A percentile compares a stretch with the other conserved stretches of the same genome.
Evolutionary conservation across 306 rosid genomes (phyloP).

Genomic region (Casuarina equisetifolia): DNA sequence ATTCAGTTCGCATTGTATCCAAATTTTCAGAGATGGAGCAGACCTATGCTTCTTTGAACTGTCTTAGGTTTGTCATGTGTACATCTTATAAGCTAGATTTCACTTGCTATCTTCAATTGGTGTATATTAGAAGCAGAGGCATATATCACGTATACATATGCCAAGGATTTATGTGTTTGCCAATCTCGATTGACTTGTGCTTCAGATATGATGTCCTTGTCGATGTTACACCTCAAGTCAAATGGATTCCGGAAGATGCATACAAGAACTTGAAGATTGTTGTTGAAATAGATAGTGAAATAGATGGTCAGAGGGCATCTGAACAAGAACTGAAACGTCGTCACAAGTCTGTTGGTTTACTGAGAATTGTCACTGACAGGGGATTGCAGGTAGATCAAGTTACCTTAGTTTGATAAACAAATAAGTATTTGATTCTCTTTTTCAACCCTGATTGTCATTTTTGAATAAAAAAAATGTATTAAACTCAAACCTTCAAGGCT

Average conservation of each 20-base stretch:
- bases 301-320: constrained; percentile 60
- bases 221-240: constrained; percentile 84
- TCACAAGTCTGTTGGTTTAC: constrained; percentile 63
- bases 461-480: constrained; percentile 3
- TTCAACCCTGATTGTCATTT: not conserved
- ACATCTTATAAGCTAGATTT: constrained; percentile 17
- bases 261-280: constrained; percentile 81
- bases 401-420: constrained; percentile 3
- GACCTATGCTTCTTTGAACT: constrained; percentile 60
- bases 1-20: constrained; percentile 70
- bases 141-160: not conserved
- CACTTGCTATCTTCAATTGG: constrained; percentile 19
- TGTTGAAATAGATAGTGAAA: constrained; percentile 82
- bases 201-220: constrained; percentile 82
- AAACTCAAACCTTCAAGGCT: constrained; percentile 10
- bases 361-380: constrained; percentile 78
- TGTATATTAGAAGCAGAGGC: constrained; percentile 16
- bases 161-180: not conserved
- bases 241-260: constrained; percentile 76
- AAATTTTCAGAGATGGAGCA: constrained; percentile 83
- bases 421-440: not conserved
- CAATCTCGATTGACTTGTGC: constrained; percentile 31
- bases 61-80: constrained; percentile 57
- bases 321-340: constrained; percentile 77
- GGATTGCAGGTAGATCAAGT: constrained; percentile 74